phyloP scores from a whole-genome alignment of 805 yeast species.

The Sugiyamaella chiloensis region DNA sequence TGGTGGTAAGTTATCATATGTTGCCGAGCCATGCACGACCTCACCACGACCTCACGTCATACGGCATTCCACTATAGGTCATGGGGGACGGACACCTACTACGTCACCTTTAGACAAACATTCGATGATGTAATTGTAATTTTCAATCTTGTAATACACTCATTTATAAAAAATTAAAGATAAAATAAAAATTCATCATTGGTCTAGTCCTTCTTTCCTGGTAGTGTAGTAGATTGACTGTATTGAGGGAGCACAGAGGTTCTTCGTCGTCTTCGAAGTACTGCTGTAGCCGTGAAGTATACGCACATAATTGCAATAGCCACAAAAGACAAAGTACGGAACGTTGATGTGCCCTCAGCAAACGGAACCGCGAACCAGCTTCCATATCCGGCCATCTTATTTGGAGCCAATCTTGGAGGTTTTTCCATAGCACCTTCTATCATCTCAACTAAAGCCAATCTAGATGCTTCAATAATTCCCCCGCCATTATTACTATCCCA shows the following conservation, averaged over 20 bases:
- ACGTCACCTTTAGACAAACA: no score
- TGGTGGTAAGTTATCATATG: no score
- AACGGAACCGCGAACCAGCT: slow-evolving; percentile 4
- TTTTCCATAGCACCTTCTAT: slow-evolving; percentile 17
- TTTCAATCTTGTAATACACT: no score
- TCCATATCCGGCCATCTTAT: slow-evolving; percentile 10
- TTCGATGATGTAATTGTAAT: no score
- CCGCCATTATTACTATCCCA: slow-evolving; percentile 32
- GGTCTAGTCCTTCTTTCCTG: neutral
- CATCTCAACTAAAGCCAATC: slow-evolving; percentile 23
- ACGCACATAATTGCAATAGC: neutral
- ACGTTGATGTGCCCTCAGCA: neutral
- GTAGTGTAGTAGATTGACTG: neutral
- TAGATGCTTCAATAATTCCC: slow-evolving; percentile 21
- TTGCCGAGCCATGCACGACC: no score
- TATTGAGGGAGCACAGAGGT: neutral
- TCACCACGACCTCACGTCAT: no score
- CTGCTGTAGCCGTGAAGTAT: neutral
- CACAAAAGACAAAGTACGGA: neutral
- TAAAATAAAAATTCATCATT: no score
- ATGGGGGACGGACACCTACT: no score
- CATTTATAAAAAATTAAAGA: no score
- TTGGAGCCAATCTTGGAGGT: slow-evolving; percentile 16
- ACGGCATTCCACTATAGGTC: no score
- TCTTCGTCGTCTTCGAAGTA: neutral